Percentiles rank a stretch among this genome's conserved stretches.
These are phyloP conservation scores for Chamaenerion angustifolium DNA, from an alignment of 345 rosid genomes.

Conservation along the genomic window DNA sequence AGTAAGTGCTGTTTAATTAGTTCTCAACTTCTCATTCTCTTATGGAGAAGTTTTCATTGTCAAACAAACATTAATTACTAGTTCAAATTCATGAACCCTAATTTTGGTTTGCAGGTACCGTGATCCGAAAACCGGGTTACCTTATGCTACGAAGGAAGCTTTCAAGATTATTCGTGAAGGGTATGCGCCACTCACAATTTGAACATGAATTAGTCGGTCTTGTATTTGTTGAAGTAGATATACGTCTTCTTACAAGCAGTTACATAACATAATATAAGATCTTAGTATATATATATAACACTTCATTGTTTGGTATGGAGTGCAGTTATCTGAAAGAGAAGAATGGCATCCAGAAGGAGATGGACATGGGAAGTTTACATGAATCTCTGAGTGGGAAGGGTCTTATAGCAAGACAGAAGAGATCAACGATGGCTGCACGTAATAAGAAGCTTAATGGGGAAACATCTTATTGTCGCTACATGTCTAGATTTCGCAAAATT, in stretches of 20 bases:
- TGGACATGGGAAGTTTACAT: conserved; percentile 65
- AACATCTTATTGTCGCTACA: conserved; percentile 23
- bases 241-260: background rate
- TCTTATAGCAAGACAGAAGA: conserved; percentile 32
- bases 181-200: conserved; percentile 14
- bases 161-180: conserved; percentile 72
- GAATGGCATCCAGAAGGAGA: conserved; percentile 31
- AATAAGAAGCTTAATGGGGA: conserved; percentile 12
- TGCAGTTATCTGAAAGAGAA: conserved; percentile 45
- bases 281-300: background rate
- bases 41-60: background rate
- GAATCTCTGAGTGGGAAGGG: conserved; percentile 49
- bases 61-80: conserved; percentile 6
- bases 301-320: background rate
- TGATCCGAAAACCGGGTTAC: conserved; percentile 86
- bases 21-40: background rate
- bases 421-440: conserved; percentile 14
- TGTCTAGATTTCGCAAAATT: conserved; percentile 28
- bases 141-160: conserved; percentile 79
- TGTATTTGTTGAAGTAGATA: background rate
- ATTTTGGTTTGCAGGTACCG: conserved; percentile 41
- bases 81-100: too few relatives aligned
- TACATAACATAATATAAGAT: background rate
- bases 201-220: background rate
- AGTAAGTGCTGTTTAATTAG: conserved; percentile 50